Conservation (phyloP, 163 green algal genomes). For the Chlamydomonas reinhardtii region DNA sequence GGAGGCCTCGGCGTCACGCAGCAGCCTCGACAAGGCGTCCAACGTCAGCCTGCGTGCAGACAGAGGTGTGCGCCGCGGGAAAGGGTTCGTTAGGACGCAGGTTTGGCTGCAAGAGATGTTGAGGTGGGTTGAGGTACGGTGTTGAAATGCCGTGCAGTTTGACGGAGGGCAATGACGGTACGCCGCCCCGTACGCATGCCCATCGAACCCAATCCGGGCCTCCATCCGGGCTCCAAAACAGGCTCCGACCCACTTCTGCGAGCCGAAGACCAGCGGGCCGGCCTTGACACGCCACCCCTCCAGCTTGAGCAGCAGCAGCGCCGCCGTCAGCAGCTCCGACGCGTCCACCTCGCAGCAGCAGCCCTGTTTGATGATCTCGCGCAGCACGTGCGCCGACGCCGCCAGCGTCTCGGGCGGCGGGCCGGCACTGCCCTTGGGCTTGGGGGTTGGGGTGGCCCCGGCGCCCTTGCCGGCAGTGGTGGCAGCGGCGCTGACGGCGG, state of each 20-base stretch:
- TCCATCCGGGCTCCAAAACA: no score
- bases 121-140: no score
- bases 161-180: no score
- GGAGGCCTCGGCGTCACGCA: not conserved
- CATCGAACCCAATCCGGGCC: no score
- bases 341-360: conserved; percentile 36
- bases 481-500: not conserved
- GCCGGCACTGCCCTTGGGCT: no score
- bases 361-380: conserved; percentile 48
- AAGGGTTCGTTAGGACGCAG: no score
- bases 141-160: no score
- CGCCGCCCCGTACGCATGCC: no score
- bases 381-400: conserved; percentile 14
- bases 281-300: not conserved
- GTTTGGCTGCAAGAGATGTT: no score
- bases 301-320: not conserved
- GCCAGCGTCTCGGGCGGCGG: not conserved
- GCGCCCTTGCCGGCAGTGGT: not conserved
- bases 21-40: not conserved
- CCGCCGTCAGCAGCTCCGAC: conserved; percentile 27
- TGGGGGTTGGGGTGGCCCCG: not conserved
- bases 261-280: no score
- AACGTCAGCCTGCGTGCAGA: not conserved
- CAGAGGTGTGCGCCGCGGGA: not conserved
- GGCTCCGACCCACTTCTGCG: not conserved